Evolutionary conservation across 768 basidiomycete genomes (phyloP).

Genomic region (Lactifluus echinatus): DNA sequence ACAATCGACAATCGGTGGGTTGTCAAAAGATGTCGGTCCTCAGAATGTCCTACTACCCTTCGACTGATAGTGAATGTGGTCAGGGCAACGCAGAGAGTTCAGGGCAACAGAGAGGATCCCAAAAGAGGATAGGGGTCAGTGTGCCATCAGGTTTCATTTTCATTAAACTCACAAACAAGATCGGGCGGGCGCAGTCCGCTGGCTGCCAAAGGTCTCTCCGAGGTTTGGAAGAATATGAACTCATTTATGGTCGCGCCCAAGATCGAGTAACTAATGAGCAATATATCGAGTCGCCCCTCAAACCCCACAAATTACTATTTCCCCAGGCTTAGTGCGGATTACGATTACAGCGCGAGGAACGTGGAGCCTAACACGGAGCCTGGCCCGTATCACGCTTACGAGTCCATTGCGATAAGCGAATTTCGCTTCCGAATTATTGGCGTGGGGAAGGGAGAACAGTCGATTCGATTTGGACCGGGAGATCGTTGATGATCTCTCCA

Average conservation of each 20-base stretch:
- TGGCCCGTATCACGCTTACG: neutral
- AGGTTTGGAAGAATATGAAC: neutral
- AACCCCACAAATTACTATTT: neutral
- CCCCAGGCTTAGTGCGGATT: neutral
- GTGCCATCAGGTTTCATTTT: constrained; percentile 6
- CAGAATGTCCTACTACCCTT: neutral
- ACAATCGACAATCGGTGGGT: too few species aligned
- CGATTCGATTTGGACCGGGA: constrained; percentile 6
- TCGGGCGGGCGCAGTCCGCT: constrained; percentile 5
- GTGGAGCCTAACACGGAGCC: neutral
- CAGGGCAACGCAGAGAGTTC: neutral
- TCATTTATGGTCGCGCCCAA: neutral
- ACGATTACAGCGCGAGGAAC: neutral
- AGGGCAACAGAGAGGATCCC: neutral
- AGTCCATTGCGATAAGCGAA: neutral
- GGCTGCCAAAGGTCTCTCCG: neutral
- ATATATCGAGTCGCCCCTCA: neutral
- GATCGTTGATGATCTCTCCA: constrained; percentile 12
- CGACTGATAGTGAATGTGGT: neutral
- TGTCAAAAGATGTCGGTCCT: neutral
- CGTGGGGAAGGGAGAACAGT: neutral
- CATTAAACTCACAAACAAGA: constrained; percentile 9
- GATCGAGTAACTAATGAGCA: neutral
- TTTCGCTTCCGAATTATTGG: neutral
- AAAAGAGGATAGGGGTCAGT: neutral